Evolutionary conservation across 2,329 filamentous ascomycete species (phyloP), one percentile per base, ranked within the genome.

Genomic region (Colletotrichum somersetense): DNA sequence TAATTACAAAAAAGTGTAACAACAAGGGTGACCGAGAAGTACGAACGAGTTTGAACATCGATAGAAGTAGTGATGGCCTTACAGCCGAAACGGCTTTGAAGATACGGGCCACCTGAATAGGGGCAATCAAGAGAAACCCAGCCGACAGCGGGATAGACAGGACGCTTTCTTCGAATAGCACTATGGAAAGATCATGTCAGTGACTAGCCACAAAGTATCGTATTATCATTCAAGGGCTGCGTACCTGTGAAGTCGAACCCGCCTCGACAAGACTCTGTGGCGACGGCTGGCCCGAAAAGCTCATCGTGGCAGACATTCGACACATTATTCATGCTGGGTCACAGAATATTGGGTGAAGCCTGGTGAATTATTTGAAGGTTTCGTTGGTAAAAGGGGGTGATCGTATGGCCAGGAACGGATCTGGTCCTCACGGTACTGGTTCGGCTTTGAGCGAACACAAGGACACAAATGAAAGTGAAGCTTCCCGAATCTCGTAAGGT

Each of bases 291-390:
- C 61, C 61, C 61, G 46, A 62, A 62, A 53, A 62, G 61, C 61
- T 62, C 61, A 62, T 62, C 61, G 46, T 62, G 61, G 61, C 61
- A 62, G 61, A 62, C 46, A 62, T 62, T 62, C 61, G 61, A 62
- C 61, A 62, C 61, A 53, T 62, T 62, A 62, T 62, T 62, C 61
- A 62, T 62, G 61, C 61, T 62, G 46, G 46, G 46, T 52, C 46
- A 53, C 46, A 40, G 61, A 62, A 52, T 40, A 62, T 62, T 30
- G 30, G 18, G 46, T 30, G 46, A 53, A 62, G 61, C 61, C 61
- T 62, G 33, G 61, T 62, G 46, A 62, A 42, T 30, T 40, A 52
- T 52, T 52, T 42, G 4, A 62, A 20, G 33, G 59, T 62, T 62
- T 38, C 30, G 46, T 50, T 62, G 46, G 18, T 62, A 40, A 42